Conservation (phyloP, 2,329 filamentous ascomycete species). For the Pezicula carpinea region DNA sequence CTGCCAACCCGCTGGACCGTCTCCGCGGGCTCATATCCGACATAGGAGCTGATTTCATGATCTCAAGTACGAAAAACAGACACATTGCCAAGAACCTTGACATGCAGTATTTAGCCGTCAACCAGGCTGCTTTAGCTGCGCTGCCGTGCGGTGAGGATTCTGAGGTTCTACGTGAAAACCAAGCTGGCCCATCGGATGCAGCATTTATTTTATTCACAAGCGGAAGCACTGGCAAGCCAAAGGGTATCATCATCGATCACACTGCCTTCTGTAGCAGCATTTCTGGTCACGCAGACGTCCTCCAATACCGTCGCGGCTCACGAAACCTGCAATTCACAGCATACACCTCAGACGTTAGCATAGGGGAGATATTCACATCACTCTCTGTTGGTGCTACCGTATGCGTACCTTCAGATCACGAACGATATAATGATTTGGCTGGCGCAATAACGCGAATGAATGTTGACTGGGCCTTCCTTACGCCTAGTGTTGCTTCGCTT, state of each 20-base stretch:
- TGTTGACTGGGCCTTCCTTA: slow-evolving; percentile 14
- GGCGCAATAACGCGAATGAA: slow-evolving; percentile 11
- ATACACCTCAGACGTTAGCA: slow-evolving; percentile 16
- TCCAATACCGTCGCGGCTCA: neutral
- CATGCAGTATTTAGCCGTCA: too few relatives aligned
- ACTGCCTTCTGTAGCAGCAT: slow-evolving; percentile 7
- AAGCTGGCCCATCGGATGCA: too few relatives aligned
- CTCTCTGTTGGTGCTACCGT: slow-evolving; percentile 15
- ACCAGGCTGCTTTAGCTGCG: too few relatives aligned
- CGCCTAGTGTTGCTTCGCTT: slow-evolving; percentile 20
- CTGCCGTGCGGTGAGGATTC: too few relatives aligned
- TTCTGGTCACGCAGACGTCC: slow-evolving; percentile 1
- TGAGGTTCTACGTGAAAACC: too few relatives aligned
- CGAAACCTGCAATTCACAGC: slow-evolving; percentile 6
- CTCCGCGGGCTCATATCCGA: slow-evolving; percentile 30
- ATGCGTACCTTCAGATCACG: slow-evolving; percentile 18
- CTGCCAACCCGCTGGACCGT: slow-evolving; percentile 2
- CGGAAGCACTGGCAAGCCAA: too few relatives aligned
- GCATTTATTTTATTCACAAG: too few relatives aligned
- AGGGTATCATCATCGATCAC: neutral
- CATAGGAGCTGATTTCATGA: slow-evolving; percentile 15
- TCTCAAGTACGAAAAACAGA: too few relatives aligned
- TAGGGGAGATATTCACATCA: slow-evolving; percentile 17
- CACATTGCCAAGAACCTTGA: too few relatives aligned
- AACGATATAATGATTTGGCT: slow-evolving; percentile 12